phyloP scores from a whole-genome alignment of 805 yeast species.

The Candida yuanshanica region DNA sequence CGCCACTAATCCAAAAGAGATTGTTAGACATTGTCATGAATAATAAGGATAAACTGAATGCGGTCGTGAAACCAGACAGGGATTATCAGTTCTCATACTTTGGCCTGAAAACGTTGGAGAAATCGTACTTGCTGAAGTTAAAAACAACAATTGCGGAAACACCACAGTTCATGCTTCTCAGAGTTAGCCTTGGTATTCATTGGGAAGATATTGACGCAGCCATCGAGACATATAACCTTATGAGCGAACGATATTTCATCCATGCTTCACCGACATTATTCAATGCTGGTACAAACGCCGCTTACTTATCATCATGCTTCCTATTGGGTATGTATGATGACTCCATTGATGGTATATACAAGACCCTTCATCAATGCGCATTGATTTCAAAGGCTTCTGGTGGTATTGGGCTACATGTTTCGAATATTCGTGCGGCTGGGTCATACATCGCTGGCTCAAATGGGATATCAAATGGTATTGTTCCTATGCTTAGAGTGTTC shows the following conservation, averaged over 20 bases:
- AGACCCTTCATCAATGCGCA: constrained; percentile 83
- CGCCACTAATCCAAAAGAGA: constrained; percentile 57
- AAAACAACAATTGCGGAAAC: constrained; percentile 71
- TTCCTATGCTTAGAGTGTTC: constrained; percentile 93
- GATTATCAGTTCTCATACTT: constrained; percentile 78
- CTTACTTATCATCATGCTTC: constrained; percentile 90
- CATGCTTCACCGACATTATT: constrained; percentile 97
- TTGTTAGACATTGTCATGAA: constrained; percentile 56
- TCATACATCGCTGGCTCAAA: constrained; percentile 88
- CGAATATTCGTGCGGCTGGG: constrained; percentile 86
- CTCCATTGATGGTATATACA: constrained; percentile 92
- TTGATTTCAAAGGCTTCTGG: constrained; percentile 93
- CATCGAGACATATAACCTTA: constrained; percentile 77
- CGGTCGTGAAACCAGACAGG: constrained; percentile 68
- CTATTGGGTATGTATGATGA: constrained; percentile 87
- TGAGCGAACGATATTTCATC: constrained; percentile 83
- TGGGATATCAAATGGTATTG: constrained; percentile 87
- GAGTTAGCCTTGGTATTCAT: constrained; percentile 92
- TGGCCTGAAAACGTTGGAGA: constrained; percentile 85
- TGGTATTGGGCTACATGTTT: constrained; percentile 88
- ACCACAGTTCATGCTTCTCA: constrained; percentile 85
- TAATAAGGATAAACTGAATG: constrained; percentile 61
- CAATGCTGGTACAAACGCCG: constrained; percentile 85
- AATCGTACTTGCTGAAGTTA: constrained; percentile 71
- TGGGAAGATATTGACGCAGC: constrained; percentile 59